Percentiles rank a stretch among this genome's conserved stretches.
These are phyloP conservation scores for Kluyveromyces starmeri DNA, from an alignment of 805 yeast species.

Conservation along the genomic window DNA sequence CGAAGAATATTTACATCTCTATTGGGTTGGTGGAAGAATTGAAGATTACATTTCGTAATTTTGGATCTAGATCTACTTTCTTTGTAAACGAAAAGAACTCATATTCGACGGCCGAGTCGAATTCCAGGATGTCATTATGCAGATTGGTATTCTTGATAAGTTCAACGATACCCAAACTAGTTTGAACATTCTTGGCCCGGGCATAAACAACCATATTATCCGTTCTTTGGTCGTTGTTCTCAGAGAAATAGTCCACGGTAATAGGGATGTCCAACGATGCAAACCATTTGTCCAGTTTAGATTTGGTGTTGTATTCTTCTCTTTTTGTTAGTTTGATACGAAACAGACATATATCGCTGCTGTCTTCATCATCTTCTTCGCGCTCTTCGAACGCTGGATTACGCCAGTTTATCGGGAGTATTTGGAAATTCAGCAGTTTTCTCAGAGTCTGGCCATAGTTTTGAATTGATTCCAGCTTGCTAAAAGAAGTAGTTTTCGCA, in stretches of 20 bases:
- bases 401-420: conserved; percentile 23
- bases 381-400: neutral
- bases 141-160: neutral
- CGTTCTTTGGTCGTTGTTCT: neutral
- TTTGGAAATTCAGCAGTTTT: conserved; percentile 20
- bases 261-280: neutral
- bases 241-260: conserved; percentile 1
- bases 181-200: neutral
- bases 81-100: conserved; percentile 5
- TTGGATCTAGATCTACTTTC: conserved; percentile 1
- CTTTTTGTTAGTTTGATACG: neutral
- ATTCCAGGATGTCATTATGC: conserved; percentile 1
- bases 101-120: neutral
- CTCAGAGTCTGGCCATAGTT: conserved; percentile 22
- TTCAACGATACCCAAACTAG: neutral
- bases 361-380: neutral
- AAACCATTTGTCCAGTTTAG: conserved; percentile 1
- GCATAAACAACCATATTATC: conserved; percentile 3
- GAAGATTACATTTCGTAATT: neutral
- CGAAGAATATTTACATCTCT: neutral
- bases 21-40: conserved; percentile 1
- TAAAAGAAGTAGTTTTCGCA: neutral
- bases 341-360: conserved; percentile 2
- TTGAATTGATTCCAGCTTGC: conserved; percentile 11
- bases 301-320: neutral